Base-by-base conservation (phyloP, 2,329 filamentous ascomycete species). In the Cladophialophora immunda region DNA sequence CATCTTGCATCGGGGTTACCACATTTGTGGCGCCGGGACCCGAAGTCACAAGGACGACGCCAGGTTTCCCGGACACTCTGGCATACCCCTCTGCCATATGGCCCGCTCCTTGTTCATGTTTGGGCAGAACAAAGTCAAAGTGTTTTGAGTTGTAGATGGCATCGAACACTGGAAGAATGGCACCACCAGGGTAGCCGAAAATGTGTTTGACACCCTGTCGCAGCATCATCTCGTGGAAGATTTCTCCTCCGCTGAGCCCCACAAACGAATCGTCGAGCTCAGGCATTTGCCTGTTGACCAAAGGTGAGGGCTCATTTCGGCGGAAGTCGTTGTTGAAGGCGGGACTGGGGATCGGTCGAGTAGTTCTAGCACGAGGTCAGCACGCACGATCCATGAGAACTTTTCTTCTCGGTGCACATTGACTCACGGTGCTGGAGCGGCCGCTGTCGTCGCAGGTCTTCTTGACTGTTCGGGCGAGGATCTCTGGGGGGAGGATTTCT, bases 221-320 rank as follows among this genome's bases (percentile, higher is more conserved):
- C 69, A 97, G 86, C 94, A 99, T 97, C 94, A 98, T 98, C 82
- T 98, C 94, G 80, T 98, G 94, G 81, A 98, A 97, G 74, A 98
- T 97, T 81, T 97, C 90, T 77, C 95, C 95, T 77, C 95, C 94
- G 58, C 89, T 97, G 86, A 94, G 94, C 70, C 94, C 94, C 76
- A 98, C 93, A 80, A 98, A 97, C 90, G 91, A 93, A 79, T 94
- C 91, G 79, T 94, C 91, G 85, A 93, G 89, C 69, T 90, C 87
- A 65, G 84, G 83, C 67, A 82, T 80, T 75, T 84, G 82, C 62
- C 83, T 81, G 77, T 87, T 86, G 74, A 88, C 86, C 68, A 93
- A 83, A 68, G 90, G 89, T 72, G 92, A 89, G 68, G 92, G 78
- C 71, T 84, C 87, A 86, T 92, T 87, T 76, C 83, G 84, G 64